Conservation (phyloP, 805 yeast genomes). For the Yamadazyma sp. region DNA sequence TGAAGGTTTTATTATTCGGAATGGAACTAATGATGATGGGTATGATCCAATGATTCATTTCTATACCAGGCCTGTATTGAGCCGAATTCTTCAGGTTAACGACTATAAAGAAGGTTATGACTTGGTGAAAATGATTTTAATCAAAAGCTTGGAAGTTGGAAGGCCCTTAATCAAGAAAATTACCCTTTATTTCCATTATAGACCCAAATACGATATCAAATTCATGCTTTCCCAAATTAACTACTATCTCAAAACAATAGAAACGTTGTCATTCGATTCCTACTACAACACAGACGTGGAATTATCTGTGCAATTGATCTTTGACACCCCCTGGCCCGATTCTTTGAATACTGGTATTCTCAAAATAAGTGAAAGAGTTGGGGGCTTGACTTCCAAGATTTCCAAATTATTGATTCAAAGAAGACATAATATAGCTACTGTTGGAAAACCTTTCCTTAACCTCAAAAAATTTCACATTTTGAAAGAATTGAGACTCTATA, state of each 20-base stretch:
- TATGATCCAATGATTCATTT: constrained; percentile 6
- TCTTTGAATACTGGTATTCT: not conserved
- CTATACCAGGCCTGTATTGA: not conserved
- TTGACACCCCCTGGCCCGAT: constrained; percentile 1
- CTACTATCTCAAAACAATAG: constrained; percentile 12
- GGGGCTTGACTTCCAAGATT: constrained; percentile 11
- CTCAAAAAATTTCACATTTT: constrained; percentile 6
- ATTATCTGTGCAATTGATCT: not conserved
- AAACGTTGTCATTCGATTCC: constrained; percentile 15
- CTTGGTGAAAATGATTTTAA: constrained; percentile 9
- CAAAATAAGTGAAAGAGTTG: constrained; percentile 10
- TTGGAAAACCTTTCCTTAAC: constrained; percentile 1
- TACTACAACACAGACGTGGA: constrained; percentile 10
- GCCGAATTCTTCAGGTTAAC: constrained; percentile 2
- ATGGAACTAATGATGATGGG: not conserved
- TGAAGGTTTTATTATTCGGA: constrained; percentile 1
- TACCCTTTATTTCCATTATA: constrained; percentile 2
- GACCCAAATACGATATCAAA: not conserved
- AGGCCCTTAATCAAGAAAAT: constrained; percentile 8
- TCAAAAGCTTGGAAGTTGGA: constrained; percentile 6
- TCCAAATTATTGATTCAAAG: constrained; percentile 10
- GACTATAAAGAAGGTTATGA: constrained; percentile 10
- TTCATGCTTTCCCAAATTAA: constrained; percentile 7
- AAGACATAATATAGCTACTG: not conserved
- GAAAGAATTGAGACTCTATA: constrained; percentile 13